These are phyloP conservation scores for Diaporthe sp. DNA, from an alignment of 2,329 filamentous ascomycete species.

Conservation along the genomic window DNA sequence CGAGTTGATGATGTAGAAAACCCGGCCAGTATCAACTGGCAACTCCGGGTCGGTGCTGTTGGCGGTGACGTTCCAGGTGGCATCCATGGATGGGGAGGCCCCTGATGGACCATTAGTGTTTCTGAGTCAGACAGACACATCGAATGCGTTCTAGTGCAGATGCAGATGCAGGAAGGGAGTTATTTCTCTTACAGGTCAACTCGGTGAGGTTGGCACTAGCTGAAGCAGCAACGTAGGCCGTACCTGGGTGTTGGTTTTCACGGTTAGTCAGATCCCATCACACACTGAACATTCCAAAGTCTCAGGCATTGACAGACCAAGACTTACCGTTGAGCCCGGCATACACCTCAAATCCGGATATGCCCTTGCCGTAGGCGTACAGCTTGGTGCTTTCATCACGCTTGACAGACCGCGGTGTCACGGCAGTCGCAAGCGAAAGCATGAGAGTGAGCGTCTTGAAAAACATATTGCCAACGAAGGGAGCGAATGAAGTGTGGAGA, in stretches of 20 bases:
- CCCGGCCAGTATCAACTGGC: neutral
- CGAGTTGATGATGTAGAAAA: conserved; percentile 36
- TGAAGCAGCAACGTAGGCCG: conserved; percentile 29
- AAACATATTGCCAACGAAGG: conserved; percentile 26
- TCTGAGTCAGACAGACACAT: neutral
- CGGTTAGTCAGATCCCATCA: neutral
- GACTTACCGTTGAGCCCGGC: conserved; percentile 27
- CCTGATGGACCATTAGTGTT: neutral
- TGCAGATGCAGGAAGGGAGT: neutral
- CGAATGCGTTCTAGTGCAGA: neutral
- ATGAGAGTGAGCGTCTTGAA: conserved; percentile 28
- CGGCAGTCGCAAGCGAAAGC: conserved; percentile 31
- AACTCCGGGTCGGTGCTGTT: neutral
- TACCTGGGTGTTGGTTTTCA: neutral
- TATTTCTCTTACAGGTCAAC: conserved; percentile 28
- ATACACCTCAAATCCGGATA: conserved; percentile 32
- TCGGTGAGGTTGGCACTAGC: conserved; percentile 27
- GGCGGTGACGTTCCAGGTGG: conserved; percentile 29
- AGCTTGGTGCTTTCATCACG: conserved; percentile 25
- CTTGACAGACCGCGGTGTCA: conserved; percentile 10
- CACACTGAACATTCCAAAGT: neutral
- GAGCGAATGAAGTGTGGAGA: neutral
- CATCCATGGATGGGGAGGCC: conserved; percentile 14
- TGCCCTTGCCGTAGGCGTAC: conserved; percentile 39
- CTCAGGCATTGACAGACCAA: no score